Evolutionary conservation across 352 stramenopile genomes (phyloP), one percentile per base, ranked within the genome.

Genomic region (Nannochloropsis limnetica): DNA sequence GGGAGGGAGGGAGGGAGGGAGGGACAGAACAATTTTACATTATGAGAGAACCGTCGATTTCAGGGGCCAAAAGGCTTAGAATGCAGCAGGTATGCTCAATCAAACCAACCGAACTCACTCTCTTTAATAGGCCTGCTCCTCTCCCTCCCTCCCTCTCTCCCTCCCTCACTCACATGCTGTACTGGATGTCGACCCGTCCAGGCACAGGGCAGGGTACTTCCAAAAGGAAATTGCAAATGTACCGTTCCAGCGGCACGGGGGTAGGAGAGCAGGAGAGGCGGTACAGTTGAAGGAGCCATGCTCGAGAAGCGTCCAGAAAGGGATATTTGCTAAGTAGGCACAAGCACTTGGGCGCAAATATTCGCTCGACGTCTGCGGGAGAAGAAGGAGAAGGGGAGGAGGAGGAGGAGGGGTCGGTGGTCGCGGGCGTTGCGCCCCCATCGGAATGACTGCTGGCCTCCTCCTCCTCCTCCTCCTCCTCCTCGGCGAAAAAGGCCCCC

Each of bases 221-320:
- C 9, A 84, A 67, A 28, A 88, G 49, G 54, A 89, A 89, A 44
- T 88, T 89, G 68, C 85, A 80, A 15, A 89, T 86, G 27, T 87
- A 86, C 8, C 86, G 79, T 61, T 89, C 86, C 22, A 89, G 67
- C 3, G 86, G 85, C 6, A 86, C 61, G 25, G 49, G 54, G 15
- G 81, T 68, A 0, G 68, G 81, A 81, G 37, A 83, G 20, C 83
- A 79, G 23, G 81, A 86, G 29, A 89, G 80, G 22, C 86, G 79
- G 43, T 89, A 89, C 17, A 89, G 81, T 67, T 88, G 84, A 23
- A 85, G 86, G 25, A 89, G 81, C 80, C 86, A 89, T 68, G 86
- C 81, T 31, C 86, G 83, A 82, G 86, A 89, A 22, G 82, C 83
- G 28, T 61, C 82, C 44, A 87, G 84, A 44, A 87, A 88, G 17